Percentiles rank a stretch among this genome's conserved stretches.
phyloP scores from a whole-genome alignment of 2,329 filamentous ascomycete genomes.

The Aphanoascus verrucosus region DNA sequence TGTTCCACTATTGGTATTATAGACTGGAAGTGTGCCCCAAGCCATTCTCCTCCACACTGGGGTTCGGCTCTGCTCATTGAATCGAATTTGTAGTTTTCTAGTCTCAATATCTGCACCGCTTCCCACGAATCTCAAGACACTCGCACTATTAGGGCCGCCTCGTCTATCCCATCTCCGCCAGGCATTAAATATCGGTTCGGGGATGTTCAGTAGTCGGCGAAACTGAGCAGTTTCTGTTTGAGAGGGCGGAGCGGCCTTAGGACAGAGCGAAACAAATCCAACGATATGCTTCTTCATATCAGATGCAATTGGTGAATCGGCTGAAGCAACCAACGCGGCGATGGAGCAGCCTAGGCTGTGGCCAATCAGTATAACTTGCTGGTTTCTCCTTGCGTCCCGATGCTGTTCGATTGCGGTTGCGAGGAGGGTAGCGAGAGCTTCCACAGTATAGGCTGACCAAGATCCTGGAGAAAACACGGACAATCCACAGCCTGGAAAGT shows the following conservation, averaged over 20 bases:
- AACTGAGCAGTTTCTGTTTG: conserved; percentile 43
- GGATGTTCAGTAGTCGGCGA: conserved; percentile 55
- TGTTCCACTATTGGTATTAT: conserved; percentile 40
- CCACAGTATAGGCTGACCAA: conserved; percentile 70
- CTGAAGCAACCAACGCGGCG: conserved; percentile 58
- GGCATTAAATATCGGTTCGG: conserved; percentile 57
- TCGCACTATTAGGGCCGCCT: conserved; percentile 66
- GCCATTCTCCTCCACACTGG: conserved; percentile 75
- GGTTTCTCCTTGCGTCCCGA: conserved; percentile 52
- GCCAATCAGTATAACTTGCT: conserved; percentile 68
- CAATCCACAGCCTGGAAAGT: conserved; percentile 79
- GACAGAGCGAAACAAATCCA: conserved; percentile 73
- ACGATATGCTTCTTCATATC: conserved; percentile 54
- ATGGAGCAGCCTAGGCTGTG: conserved; percentile 87
- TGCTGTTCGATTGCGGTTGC: conserved; percentile 63
- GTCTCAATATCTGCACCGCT: conserved; percentile 32
- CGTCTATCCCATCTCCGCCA: conserved; percentile 68
- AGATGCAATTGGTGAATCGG: conserved; percentile 43
- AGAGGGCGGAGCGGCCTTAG: conserved; percentile 54
- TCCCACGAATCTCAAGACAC: conserved; percentile 61
- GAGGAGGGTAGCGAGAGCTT: conserved; percentile 65
- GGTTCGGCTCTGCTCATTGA: conserved; percentile 72
- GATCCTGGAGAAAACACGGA: conserved; percentile 60
- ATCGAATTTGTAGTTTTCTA: conserved; percentile 35
- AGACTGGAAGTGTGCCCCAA: conserved; percentile 56